Percentiles rank a stretch among this genome's conserved stretches.
Conservation (phyloP, 305 asterid species). For the Fraxinus paxiana region DNA sequence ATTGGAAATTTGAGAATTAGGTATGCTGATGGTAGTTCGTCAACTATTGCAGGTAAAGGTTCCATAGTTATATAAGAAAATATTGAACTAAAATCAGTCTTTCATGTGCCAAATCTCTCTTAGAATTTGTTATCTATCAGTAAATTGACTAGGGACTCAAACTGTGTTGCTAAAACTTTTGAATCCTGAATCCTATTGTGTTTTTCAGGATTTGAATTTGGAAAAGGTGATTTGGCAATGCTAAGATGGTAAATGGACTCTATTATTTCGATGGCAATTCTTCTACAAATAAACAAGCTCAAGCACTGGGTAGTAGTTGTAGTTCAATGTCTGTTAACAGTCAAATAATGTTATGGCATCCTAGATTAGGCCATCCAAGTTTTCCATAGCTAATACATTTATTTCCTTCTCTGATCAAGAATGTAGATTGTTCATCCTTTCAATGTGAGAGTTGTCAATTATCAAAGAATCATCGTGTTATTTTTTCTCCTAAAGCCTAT, state of each 20-base stretch:
- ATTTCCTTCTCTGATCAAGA: background rate
- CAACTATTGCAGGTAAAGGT: background rate
- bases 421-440: background rate
- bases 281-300: background rate
- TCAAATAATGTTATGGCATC: background rate
- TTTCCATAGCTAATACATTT: background rate
- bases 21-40: background rate
- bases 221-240: background rate
- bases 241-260: background rate
- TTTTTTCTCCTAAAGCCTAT: background rate
- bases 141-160: background rate
- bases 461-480: background rate
- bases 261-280: background rate
- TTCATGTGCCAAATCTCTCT: background rate
- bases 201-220: background rate
- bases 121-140: background rate
- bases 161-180: background rate
- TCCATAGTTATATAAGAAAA: background rate
- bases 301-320: background rate
- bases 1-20: background rate
- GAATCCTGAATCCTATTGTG: background rate
- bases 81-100: background rate
- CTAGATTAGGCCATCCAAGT: background rate
- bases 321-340: background rate
- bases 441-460: background rate